phyloP scores from a whole-genome alignment of 148 eudicot species.

The Spergularia bocconei region DNA sequence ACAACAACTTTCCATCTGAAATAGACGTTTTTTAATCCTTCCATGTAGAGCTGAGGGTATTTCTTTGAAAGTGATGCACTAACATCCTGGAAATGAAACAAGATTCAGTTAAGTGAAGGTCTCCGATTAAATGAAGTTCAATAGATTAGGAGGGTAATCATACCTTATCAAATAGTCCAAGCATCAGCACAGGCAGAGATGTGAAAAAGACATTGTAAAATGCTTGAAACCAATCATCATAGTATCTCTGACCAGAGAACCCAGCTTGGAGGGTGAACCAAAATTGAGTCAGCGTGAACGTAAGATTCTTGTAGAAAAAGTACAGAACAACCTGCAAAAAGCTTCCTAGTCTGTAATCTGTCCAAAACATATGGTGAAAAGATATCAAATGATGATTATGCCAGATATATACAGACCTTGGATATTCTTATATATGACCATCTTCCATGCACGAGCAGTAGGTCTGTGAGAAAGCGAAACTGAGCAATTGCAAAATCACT shows the following conservation, averaged over 20 bases:
- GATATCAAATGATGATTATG: neutral
- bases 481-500: slow-evolving; percentile 99
- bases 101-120: neutral
- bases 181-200: slow-evolving; percentile 78
- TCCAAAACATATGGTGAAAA: neutral
- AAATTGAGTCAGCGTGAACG: slow-evolving; percentile 88
- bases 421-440: slow-evolving; percentile 97
- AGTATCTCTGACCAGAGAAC: slow-evolving; percentile 94
- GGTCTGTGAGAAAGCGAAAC: slow-evolving; percentile 88
- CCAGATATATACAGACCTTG: slow-evolving; percentile 53
- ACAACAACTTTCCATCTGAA: slow-evolving; percentile 84
- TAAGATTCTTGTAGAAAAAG: slow-evolving; percentile 94
- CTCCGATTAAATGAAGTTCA: neutral
- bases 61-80: slow-evolving; percentile 81
- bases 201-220: slow-evolving; percentile 90
- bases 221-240: slow-evolving; percentile 99
- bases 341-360: slow-evolving; percentile 1
- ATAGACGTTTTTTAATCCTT: slow-evolving; percentile 71
- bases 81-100: slow-evolving; percentile 62
- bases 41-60: slow-evolving; percentile 87
- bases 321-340: slow-evolving; percentile 82
- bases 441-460: slow-evolving; percentile 95
- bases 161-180: slow-evolving; percentile 97
- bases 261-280: slow-evolving; percentile 96
- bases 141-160: slow-evolving; percentile 7